Percentiles rank a stretch among this genome's conserved stretches.
Evolutionary conservation across 805 yeast species (phyloP).

Genomic region (Candida orba): DNA sequence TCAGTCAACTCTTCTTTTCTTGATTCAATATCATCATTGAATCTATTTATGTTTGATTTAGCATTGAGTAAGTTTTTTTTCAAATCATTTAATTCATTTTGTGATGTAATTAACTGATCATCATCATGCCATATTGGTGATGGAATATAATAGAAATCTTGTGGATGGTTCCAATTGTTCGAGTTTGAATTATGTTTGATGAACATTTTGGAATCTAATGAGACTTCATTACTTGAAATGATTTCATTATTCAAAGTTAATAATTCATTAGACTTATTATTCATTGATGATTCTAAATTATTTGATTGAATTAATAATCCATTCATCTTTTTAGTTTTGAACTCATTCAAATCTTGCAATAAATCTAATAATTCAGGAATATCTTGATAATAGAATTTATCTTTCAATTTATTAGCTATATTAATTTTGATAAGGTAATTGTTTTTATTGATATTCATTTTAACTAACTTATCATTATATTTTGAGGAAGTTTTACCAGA

Average conservation of each 20-base stretch:
- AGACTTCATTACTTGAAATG: constrained; percentile 32
- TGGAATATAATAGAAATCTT: constrained; percentile 78
- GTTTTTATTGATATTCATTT: constrained; percentile 87
- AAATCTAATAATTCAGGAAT: constrained; percentile 84
- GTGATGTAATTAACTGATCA: constrained; percentile 56
- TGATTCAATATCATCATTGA: constrained; percentile 24
- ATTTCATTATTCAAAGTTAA: constrained; percentile 48
- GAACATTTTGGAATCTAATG: constrained; percentile 81
- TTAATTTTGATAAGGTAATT: constrained; percentile 72
- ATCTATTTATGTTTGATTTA: constrained; percentile 23
- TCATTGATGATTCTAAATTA: constrained; percentile 49
- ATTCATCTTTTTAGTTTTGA: constrained; percentile 66
- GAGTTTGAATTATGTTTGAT: constrained; percentile 68
- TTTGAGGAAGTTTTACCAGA: constrained; percentile 41
- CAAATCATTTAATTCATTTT: constrained; percentile 42
- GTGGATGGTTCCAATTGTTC: constrained; percentile 73
- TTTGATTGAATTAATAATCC: constrained; percentile 55
- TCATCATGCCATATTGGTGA: constrained; percentile 97
- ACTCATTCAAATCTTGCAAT: constrained; percentile 76
- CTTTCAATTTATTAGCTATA: constrained; percentile 85
- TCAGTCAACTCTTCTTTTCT: constrained; percentile 26
- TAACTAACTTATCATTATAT: constrained; percentile 54
- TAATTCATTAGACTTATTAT: constrained; percentile 45
- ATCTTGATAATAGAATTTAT: constrained; percentile 88
- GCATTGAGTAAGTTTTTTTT: constrained; percentile 42